These are phyloP conservation scores for Globisporangium takayamanum DNA, from an alignment of 352 stramenopile genomes.

Conservation along the genomic window DNA sequence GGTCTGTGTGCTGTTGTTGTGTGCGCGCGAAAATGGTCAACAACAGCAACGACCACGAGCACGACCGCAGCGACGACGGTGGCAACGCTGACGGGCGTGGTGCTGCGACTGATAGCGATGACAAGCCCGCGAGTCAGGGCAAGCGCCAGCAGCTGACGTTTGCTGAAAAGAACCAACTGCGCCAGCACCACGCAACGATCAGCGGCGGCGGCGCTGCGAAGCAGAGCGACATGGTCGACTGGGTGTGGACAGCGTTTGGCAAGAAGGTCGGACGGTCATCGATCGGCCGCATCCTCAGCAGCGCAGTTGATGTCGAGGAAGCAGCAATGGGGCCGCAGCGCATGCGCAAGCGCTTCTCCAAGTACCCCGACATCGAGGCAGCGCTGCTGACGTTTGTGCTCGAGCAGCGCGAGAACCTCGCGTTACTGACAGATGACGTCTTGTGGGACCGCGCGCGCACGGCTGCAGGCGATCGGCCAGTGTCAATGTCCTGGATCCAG, in stretches of 20 bases:
- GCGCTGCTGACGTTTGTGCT: conserved; percentile 12
- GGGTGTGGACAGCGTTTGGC: conserved; percentile 8
- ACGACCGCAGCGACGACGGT: background rate
- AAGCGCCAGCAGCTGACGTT: conserved; percentile 12
- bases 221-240: conserved; percentile 12
- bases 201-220: background rate
- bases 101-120: background rate
- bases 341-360: conserved; percentile 13
- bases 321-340: conserved; percentile 5
- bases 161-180: conserved; percentile 13
- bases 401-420: conserved; percentile 1
- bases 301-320: conserved; percentile 6
- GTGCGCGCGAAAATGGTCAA: too few relatives aligned
- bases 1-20: too few relatives aligned
- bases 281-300: conserved; percentile 11
- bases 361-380: conserved; percentile 11
- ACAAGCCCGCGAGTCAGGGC: too few relatives aligned
- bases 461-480: conserved; percentile 1
- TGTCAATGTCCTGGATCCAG: conserved; percentile 16
- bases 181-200: conserved; percentile 9
- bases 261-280: conserved; percentile 13
- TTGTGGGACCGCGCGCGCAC: conserved; percentile 8
- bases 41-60: too few relatives aligned
- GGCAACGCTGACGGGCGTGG: background rate
- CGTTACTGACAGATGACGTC: conserved; percentile 7